These are phyloP conservation scores for Lophium mytilinum DNA, from an alignment of 495 filamentous ascomycete genomes.

Conservation along the genomic window DNA sequence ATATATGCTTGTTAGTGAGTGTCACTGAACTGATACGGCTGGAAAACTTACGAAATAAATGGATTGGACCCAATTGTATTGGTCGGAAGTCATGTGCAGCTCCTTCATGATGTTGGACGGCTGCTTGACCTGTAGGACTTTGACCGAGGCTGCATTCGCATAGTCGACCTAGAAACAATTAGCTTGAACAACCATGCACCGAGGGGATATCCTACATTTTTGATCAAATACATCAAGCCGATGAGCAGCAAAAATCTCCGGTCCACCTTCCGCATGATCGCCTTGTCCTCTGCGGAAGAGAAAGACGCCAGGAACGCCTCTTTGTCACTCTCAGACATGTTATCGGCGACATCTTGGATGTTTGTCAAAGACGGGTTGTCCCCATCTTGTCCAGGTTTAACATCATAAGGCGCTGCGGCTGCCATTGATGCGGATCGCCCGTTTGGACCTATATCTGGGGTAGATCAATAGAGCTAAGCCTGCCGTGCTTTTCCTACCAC, in stretches of 20 bases:
- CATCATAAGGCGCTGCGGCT: no score
- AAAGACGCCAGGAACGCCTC: constrained; percentile 26
- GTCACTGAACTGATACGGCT: no score
- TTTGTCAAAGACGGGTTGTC: no score
- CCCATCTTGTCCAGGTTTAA: no score
- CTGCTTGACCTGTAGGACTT: constrained; percentile 33
- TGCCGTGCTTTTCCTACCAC: no score
- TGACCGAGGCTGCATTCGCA: constrained; percentile 31
- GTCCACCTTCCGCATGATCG: constrained; percentile 31
- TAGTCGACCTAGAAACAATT: no score
- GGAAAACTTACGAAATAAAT: no score
- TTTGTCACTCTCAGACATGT: background rate
- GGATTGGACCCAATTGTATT: constrained; percentile 35
- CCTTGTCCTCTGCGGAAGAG: constrained; percentile 23
- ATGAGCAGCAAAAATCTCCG: constrained; percentile 29
- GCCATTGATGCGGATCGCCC: no score
- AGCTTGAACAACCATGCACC: no score
- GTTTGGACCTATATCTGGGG: no score
- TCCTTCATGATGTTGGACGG: constrained; percentile 20
- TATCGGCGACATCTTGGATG: no score
- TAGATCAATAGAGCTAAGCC: no score
- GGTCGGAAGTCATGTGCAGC: constrained; percentile 30
- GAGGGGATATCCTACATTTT: constrained; percentile 23
- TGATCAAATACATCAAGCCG: constrained; percentile 33
- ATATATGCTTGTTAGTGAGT: constrained; percentile 8